Percentiles rank a stretch among this genome's conserved stretches.
phyloP scores from a whole-genome alignment of 768 basidiomycete genomes.

The Russula earlei region DNA sequence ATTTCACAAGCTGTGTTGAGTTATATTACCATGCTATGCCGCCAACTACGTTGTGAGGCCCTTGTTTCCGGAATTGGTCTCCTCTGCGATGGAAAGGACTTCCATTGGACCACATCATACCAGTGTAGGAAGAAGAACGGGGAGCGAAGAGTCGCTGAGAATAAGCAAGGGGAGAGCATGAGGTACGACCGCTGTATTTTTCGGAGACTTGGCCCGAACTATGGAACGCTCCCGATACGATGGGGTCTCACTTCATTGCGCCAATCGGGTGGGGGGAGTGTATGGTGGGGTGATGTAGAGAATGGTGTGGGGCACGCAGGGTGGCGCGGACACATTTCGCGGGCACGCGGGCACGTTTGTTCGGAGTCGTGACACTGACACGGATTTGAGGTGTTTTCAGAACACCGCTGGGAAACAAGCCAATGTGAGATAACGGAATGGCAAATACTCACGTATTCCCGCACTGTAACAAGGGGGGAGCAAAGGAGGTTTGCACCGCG shows the following conservation, averaged over 20 bases:
- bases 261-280: not conserved
- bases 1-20: not conserved
- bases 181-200: not conserved
- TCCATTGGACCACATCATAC: not conserved
- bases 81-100: not conserved
- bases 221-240: conserved; percentile 6
- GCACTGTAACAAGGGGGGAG: not conserved
- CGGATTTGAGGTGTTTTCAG: not conserved
- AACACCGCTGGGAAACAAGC: not conserved
- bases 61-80: not conserved
- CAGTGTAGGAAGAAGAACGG: not conserved
- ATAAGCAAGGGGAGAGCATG: conserved; percentile 1
- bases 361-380: not conserved
- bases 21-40: not conserved
- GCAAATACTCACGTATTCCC: not conserved
- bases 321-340: not conserved
- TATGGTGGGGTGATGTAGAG: not conserved
- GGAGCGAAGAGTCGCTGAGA: not conserved
- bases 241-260: not conserved
- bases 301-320: not conserved
- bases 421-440: not conserved
- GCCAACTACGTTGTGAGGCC: not conserved
- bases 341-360: not conserved
- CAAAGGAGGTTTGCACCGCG: not conserved
- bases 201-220: conserved; percentile 2